Evolutionary conservation across 306 rosid genomes (phyloP).

Genomic region (Lathyrus oleraceus): DNA sequence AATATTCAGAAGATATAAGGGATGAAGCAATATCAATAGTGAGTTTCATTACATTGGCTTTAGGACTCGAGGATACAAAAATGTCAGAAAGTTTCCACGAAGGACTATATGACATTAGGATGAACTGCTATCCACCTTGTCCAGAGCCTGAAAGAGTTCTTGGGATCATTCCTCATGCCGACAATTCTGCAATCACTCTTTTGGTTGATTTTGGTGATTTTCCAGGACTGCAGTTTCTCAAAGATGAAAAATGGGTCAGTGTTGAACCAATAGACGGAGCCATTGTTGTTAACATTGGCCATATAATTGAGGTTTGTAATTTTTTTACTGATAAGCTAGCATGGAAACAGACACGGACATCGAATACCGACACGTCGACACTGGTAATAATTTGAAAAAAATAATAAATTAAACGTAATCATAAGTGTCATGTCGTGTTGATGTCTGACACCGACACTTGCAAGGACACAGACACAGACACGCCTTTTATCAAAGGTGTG

Average conservation of each 20-base stretch:
- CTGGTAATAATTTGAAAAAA: too few relatives aligned
- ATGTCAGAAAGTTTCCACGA: constrained; percentile 41
- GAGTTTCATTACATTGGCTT: constrained; percentile 45
- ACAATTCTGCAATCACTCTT: constrained; percentile 49
- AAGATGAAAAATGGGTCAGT: constrained; percentile 45
- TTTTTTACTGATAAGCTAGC: background rate
- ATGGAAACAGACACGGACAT: too few relatives aligned
- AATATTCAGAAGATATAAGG: constrained; percentile 48
- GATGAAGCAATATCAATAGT: constrained; percentile 37
- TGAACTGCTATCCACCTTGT: constrained; percentile 55
- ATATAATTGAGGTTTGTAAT: constrained; percentile 46
- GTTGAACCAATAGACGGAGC: constrained; percentile 51
- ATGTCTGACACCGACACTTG: too few relatives aligned
- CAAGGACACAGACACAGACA: too few relatives aligned
- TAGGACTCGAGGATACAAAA: constrained; percentile 41
- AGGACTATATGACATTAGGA: constrained; percentile 45
- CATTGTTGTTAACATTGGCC: constrained; percentile 51
- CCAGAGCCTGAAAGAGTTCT: constrained; percentile 55
- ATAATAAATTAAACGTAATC: too few relatives aligned
- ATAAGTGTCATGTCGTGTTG: too few relatives aligned
- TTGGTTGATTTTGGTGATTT: constrained; percentile 45
- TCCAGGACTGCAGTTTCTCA: constrained; percentile 50
- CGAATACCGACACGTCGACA: too few relatives aligned
- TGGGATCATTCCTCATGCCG: constrained; percentile 51
- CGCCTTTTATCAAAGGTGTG: too few relatives aligned